Conservation (phyloP, 768 basidiomycete genomes). For the Trametes punicea region DNA sequence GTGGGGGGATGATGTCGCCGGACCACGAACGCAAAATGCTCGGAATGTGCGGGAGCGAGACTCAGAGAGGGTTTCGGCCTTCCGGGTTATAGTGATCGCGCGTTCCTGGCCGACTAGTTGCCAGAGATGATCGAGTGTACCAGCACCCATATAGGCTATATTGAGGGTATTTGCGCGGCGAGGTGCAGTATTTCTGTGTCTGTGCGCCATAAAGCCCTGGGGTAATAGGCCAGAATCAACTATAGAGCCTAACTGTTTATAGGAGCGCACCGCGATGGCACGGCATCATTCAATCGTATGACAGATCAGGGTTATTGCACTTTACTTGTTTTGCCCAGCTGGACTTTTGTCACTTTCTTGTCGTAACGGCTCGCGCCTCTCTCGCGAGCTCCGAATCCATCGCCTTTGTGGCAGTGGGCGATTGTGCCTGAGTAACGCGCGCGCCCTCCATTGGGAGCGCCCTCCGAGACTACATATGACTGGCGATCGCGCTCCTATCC, state of each 20-base stretch:
- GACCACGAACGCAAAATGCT: slow-evolving; percentile 12
- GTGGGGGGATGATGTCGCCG: background rate
- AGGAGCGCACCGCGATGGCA: slow-evolving; percentile 15
- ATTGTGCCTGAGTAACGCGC: slow-evolving; percentile 23
- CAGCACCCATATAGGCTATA: slow-evolving; percentile 21
- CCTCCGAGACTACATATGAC: slow-evolving; percentile 22
- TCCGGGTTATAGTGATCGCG: slow-evolving; percentile 21
- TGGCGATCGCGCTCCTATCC: slow-evolving; percentile 21
- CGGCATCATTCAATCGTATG: slow-evolving; percentile 24
- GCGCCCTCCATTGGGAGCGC: slow-evolving; percentile 6
- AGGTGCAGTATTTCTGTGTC: slow-evolving; percentile 5
- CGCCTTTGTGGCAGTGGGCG: slow-evolving; percentile 26
- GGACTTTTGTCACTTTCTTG: slow-evolving; percentile 12
- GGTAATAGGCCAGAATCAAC: slow-evolving; percentile 11
- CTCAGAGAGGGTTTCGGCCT: slow-evolving; percentile 15
- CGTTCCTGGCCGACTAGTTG: slow-evolving; percentile 20
- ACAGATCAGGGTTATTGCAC: slow-evolving; percentile 23
- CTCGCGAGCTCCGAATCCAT: slow-evolving; percentile 13
- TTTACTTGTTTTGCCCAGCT: slow-evolving; percentile 22
- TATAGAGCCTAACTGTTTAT: slow-evolving; percentile 18
- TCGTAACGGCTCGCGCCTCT: slow-evolving; percentile 8
- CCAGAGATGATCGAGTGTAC: slow-evolving; percentile 16
- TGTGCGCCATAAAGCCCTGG: background rate
- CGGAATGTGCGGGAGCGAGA: slow-evolving; percentile 12
- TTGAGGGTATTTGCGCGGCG: slow-evolving; percentile 22